Base-by-base conservation (phyloP, 2,329 filamentous ascomycete species). In the Fusarium ramigenum region DNA sequence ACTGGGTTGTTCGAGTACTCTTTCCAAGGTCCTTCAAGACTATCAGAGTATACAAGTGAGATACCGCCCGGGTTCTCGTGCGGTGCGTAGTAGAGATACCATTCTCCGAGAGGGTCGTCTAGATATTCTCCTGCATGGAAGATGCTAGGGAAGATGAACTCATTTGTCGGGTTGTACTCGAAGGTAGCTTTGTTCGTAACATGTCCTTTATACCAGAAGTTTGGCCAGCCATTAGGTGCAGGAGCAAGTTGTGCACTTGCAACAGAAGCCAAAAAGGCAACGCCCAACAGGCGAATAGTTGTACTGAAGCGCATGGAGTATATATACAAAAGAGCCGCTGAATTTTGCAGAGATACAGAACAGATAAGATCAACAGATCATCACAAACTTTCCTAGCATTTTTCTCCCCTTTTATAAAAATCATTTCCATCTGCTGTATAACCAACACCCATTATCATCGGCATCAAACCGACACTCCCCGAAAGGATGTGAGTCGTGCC, bases 11-110 rank as follows among this genome's bases (percentile, higher is more conserved):
- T 60, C 0, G 1, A 1, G 6, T 73, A 73, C 14, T 73, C 70
- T 19, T 9, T 59, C 70, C 70, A 73, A 0, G 70, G 70, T 0
- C 70, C 70, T 1, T 73, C 70, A 0, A 73, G 61, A 25, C 39
- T 62, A 25, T 76, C 70, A 10, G 76, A 66, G 57, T 77, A 78
- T 9, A 73, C 63, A 1, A 78, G 54, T 0, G 72, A 77, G 36
- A 78, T 75, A 5, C 77, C 77, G 0, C 77, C 77, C 0, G 77
- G 77, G 25, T 77, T 71, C 2, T 78, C 77, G 47, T 78, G 77
- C 2, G 77, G 77, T 37, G 76, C 77, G n/a, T 78, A 78, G 71
- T 78, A 78, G 3, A 78, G 47, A 36, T 78, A 77, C 76, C 77
- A 78, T 37, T 78, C 72, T 8, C 60, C 77, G 0, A 76, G 66